phyloP scores from a whole-genome alignment of 2,329 filamentous ascomycete genomes.

The Seiridium unicorne region DNA sequence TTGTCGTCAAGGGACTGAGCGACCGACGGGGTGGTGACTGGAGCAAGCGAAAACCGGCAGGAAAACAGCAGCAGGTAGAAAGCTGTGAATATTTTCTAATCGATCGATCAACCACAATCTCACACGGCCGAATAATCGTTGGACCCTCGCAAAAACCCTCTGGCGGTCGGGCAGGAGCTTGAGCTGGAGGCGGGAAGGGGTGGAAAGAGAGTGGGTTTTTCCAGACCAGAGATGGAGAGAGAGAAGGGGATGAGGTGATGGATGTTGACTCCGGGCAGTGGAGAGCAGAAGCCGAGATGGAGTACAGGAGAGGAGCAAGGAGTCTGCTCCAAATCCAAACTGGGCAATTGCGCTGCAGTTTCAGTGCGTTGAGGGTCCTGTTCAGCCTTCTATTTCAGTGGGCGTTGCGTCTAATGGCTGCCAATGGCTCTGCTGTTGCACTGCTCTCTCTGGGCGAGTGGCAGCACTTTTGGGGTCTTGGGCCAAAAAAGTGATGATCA shows the following conservation, averaged over 20 bases:
- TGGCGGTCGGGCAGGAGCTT: background rate
- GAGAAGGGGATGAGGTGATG: conserved; percentile 17
- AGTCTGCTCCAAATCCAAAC: background rate
- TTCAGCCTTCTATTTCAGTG: too few species aligned
- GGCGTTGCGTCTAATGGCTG: too few species aligned
- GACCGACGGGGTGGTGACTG: background rate
- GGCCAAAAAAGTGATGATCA: background rate
- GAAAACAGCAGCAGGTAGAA: background rate
- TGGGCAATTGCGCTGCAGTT: background rate
- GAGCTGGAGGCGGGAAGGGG: conserved; percentile 10
- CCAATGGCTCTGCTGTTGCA: background rate
- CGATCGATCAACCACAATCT: background rate
- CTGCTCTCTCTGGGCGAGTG: background rate
- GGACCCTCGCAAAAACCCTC: conserved; percentile 2
- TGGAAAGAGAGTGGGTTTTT: conserved; percentile 8
- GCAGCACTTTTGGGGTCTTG: background rate
- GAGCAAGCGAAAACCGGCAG: background rate
- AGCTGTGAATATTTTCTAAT: background rate
- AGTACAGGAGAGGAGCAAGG: background rate
- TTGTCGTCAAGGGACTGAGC: background rate
- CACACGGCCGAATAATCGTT: background rate
- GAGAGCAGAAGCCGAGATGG: conserved; percentile 1
- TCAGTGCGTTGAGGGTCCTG: background rate
- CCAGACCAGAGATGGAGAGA: conserved; percentile 6
- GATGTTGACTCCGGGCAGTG: conserved; percentile 17